phyloP scores from a whole-genome alignment of 495 filamentous ascomycete species.

The Bryoglossum gracile region DNA sequence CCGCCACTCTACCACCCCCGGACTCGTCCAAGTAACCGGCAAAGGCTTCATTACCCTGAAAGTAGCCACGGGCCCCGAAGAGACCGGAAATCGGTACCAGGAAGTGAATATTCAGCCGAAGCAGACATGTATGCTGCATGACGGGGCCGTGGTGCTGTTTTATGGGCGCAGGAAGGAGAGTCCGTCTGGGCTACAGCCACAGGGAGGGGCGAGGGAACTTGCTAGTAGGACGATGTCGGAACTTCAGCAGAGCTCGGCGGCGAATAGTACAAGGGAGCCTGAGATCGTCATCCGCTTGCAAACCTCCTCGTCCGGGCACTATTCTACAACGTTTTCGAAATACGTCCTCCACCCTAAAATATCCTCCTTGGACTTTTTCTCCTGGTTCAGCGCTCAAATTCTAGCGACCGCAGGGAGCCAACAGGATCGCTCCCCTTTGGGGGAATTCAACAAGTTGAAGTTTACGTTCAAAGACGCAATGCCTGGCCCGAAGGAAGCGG shows the following conservation, averaged over 20 bases:
- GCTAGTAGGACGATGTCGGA: too few species aligned
- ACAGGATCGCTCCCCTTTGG: neutral
- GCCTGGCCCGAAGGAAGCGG: slow-evolving; percentile 3
- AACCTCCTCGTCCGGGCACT: neutral
- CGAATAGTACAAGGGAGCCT: too few species aligned
- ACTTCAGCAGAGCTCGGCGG: too few species aligned
- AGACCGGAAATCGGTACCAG: slow-evolving; percentile 2
- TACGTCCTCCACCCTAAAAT: slow-evolving; percentile 2
- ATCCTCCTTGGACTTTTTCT: slow-evolving; percentile 5
- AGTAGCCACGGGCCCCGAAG: neutral
- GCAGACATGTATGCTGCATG: slow-evolving; percentile 11
- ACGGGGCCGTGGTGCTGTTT: slow-evolving; percentile 4
- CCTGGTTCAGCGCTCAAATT: slow-evolving; percentile 4
- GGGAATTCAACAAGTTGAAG: neutral
- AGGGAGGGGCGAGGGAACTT: too few species aligned
- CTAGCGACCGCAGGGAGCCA: neutral
- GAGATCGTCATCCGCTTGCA: slow-evolving; percentile 6
- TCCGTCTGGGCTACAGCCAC: neutral
- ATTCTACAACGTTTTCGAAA: slow-evolving; percentile 1
- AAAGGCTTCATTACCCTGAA: slow-evolving; percentile 7
- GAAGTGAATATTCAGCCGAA: slow-evolving; percentile 5
- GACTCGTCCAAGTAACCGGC: slow-evolving; percentile 1
- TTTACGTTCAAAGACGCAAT: slow-evolving; percentile 18
- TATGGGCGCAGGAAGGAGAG: neutral
- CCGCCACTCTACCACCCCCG: neutral